Evolutionary conservation across 495 filamentous ascomycete species (phyloP), one percentile per base, ranked within the genome.

Genomic region (Hypoxylon cercidicola): DNA sequence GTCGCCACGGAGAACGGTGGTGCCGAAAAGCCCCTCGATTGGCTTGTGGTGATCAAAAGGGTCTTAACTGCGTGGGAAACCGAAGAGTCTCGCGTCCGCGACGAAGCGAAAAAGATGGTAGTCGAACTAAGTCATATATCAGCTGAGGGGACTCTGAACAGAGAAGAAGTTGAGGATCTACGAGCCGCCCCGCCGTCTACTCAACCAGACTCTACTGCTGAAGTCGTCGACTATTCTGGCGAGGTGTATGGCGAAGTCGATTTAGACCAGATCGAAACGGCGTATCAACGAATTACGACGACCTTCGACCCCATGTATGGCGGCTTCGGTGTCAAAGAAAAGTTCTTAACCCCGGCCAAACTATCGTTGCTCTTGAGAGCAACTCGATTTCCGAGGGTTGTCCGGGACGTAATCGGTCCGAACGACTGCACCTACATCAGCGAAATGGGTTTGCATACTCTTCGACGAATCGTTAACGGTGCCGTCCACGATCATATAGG

Each of bases 401-500:
- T 97, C 1, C 78, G 83, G 19, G 92, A 97, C 72, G 83, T 98
- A n/a, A 87, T 97, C 9, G 96, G 95, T 13, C 83, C 90, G 23
- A 81, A 87, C 39, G 93, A 95, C 55, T 92, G 90, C 49, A 79
- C 82, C 18, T 86, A 87, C 39, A 96, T 93, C 6, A 86, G 84
- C 19, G 78, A 81, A 1, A 98, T 98, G 93, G 93, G 89, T 7
- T 74, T 96, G 9, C 82, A 86, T 35, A 98, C 94, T 1, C 77
- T 99, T 55, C 82, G 88, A 49, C 84, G 85, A 23, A 97, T 99
- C 83, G 89, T 89, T 1, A 87, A 90, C 40, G 91, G 95, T 34
- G 96, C 91, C 2, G 90, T 98, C 59, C 87, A 93, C 52, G 95
- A 99, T 69, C 95, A 99, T 63, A 88, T 98, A 60, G 96, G 95